Conservation (phyloP, 2,329 filamentous ascomycete genomes). For the Fusarium sp. region DNA sequence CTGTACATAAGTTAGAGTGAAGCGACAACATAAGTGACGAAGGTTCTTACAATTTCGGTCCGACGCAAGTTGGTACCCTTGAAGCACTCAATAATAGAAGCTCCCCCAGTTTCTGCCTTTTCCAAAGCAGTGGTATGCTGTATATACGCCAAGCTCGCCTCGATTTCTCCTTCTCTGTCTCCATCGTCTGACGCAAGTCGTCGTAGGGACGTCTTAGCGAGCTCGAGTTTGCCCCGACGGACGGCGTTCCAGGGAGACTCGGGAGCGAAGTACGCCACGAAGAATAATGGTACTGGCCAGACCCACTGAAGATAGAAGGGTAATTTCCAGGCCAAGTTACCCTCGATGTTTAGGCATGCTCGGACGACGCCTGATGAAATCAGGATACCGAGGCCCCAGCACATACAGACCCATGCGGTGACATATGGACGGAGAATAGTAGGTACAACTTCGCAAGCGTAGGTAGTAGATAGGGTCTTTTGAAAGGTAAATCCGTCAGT, state of each 20-base stretch:
- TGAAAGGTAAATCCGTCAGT: neutral
- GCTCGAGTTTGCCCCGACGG: conserved; percentile 43
- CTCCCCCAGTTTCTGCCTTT: conserved; percentile 45
- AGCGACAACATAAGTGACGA: rapidly evolving
- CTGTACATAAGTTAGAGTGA: neutral
- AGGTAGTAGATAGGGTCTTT: conserved; percentile 54
- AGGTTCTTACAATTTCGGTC: conserved; percentile 47
- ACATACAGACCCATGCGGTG: conserved; percentile 55
- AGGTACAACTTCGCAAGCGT: conserved; percentile 54
- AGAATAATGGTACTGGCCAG: conserved; percentile 44
- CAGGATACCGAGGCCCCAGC: conserved; percentile 55
- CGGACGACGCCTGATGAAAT: conserved; percentile 53
- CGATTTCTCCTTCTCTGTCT: neutral
- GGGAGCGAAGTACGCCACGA: conserved; percentile 43
- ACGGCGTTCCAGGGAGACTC: conserved; percentile 46
- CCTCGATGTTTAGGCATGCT: conserved; percentile 44
- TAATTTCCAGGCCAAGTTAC: conserved; percentile 50
- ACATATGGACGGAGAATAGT: conserved; percentile 51
- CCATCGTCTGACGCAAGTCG: neutral
- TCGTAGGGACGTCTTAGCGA: neutral
- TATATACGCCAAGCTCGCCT: neutral
- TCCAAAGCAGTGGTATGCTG: conserved; percentile 39
- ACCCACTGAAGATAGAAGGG: conserved; percentile 52
- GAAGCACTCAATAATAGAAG: conserved; percentile 55
- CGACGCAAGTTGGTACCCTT: conserved; percentile 53